These are phyloP conservation scores for Sphagnum contortum DNA, from an alignment of 225 moss, liverwort and hornwort genomes.

Conservation along the genomic window DNA sequence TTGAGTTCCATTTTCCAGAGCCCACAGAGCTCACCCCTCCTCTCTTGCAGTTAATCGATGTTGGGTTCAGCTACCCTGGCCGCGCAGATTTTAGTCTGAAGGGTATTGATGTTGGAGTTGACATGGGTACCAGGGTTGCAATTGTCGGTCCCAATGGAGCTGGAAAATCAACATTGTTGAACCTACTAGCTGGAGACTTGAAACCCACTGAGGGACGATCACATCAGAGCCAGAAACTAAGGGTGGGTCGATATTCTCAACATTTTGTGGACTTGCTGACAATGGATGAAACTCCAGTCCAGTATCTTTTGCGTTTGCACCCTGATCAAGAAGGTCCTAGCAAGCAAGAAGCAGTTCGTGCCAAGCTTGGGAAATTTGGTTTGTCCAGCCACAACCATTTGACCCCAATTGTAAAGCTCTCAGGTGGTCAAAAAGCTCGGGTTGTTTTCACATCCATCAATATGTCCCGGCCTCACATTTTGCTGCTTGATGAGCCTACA, in stretches of 20 bases:
- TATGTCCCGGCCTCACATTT: constrained; percentile 89
- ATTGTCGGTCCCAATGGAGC: constrained; percentile 96
- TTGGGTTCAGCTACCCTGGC: constrained; percentile 73
- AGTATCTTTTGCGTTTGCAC: constrained; percentile 79
- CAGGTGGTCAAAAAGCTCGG: constrained; percentile 92
- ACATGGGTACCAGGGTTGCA: constrained; percentile 95
- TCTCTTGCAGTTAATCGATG: constrained; percentile 77
- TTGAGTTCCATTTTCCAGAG: constrained; percentile 90
- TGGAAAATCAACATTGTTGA: constrained; percentile 81
- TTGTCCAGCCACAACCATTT: constrained; percentile 79
- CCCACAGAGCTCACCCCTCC: constrained; percentile 91
- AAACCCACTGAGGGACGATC: constrained; percentile 66
- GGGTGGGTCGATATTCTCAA: constrained; percentile 91
- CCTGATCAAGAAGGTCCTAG: constrained; percentile 91
- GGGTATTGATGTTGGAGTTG: constrained; percentile 80
- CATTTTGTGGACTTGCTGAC: constrained; percentile 89
- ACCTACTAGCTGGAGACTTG: constrained; percentile 81
- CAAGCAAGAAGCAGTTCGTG: constrained; percentile 86
- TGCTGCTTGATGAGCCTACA: constrained; percentile 90
- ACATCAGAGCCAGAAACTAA: constrained; percentile 78
- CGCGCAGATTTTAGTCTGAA: constrained; percentile 73
- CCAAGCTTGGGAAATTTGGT: constrained; percentile 85
- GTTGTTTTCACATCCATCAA: constrained; percentile 91
- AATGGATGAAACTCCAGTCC: constrained; percentile 90
- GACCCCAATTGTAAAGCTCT: constrained; percentile 89